A percentile compares a stretch with the other conserved stretches of the same genome.
Conservation (phyloP, 2,329 filamentous ascomycete species). For the Atkinsonella texensis region DNA sequence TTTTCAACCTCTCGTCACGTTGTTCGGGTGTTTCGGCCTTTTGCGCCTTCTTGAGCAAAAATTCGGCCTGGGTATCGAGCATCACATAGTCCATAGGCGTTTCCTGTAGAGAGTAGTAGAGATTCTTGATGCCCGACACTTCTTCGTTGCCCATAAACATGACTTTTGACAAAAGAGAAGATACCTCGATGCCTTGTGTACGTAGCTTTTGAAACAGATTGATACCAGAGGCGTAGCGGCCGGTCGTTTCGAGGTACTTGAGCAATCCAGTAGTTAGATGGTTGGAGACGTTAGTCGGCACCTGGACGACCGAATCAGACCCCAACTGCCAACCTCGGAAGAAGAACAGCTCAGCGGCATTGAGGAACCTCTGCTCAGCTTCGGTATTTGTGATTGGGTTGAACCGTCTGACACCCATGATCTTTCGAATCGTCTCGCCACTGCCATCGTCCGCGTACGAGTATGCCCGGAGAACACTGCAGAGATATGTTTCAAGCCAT, state of each 20-base stretch:
- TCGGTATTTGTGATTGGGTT: conserved; percentile 98
- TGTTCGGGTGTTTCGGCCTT: conserved; percentile 39
- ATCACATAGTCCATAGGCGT: conserved; percentile 97
- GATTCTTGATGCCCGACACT: conserved; percentile 80
- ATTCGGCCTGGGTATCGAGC: conserved; percentile 87
- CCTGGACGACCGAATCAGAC: conserved; percentile 93
- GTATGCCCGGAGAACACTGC: conserved; percentile 86
- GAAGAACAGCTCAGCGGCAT: conserved; percentile 88
- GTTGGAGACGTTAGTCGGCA: conserved; percentile 93
- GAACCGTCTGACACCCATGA: conserved; percentile 92
- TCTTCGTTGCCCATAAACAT: conserved; percentile 94
- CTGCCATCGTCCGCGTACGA: conserved; percentile 94
- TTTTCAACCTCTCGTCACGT: conserved; percentile 58
- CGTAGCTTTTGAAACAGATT: conserved; percentile 96
- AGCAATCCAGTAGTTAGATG: conserved; percentile 88
- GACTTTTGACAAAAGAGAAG: conserved; percentile 80
- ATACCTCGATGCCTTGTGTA: conserved; percentile 82
- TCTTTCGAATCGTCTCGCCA: conserved; percentile 89
- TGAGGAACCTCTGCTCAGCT: conserved; percentile 89
- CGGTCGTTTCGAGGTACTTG: conserved; percentile 91
- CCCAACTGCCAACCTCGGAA: conserved; percentile 96
- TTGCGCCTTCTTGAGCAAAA: conserved; percentile 72
- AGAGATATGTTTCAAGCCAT: conserved; percentile 96
- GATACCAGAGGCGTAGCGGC: conserved; percentile 86
- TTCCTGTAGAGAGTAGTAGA: conserved; percentile 81